These are phyloP conservation scores for Mortierella sp. DNA, from an alignment of 371 early-diverging fungal species.

Conservation along the genomic window DNA sequence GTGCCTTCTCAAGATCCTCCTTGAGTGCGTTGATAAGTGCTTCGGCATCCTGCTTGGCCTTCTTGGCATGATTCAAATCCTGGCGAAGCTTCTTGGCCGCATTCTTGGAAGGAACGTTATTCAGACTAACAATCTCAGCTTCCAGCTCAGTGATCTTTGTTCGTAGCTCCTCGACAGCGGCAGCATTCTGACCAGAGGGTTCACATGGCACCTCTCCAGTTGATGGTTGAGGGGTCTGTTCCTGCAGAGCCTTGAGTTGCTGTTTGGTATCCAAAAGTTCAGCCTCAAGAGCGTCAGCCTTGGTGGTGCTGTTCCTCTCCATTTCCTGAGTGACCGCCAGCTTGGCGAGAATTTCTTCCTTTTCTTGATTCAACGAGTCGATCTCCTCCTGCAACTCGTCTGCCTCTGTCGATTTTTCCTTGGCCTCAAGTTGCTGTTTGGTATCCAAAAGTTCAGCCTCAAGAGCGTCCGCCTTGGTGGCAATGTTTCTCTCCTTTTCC, in stretches of 20 bases:
- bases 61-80: slow-evolving; percentile 45
- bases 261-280: slow-evolving; percentile 26
- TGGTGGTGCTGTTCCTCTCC: slow-evolving; percentile 14
- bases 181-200: not conserved
- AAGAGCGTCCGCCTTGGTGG: slow-evolving; percentile 15
- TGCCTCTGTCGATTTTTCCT: slow-evolving; percentile 16
- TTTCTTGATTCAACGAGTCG: slow-evolving; percentile 20
- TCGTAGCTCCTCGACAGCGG: slow-evolving; percentile 21
- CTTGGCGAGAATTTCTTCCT: slow-evolving; percentile 45
- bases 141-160: slow-evolving; percentile 32
- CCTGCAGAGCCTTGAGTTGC: slow-evolving; percentile 14
- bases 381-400: slow-evolving; percentile 30
- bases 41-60: slow-evolving; percentile 47
- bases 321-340: slow-evolving; percentile 41
- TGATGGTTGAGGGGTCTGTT: slow-evolving; percentile 8
- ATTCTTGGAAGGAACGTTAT: slow-evolving; percentile 43
- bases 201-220: not conserved
- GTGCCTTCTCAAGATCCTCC: slow-evolving; percentile 41
- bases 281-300: slow-evolving; percentile 18
- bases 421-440: slow-evolving; percentile 21
- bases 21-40: slow-evolving; percentile 24
- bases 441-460: slow-evolving; percentile 28
- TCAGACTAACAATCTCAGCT: slow-evolving; percentile 28
- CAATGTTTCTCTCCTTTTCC: slow-evolving; percentile 11
- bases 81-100: slow-evolving; percentile 49